Base-by-base conservation (phyloP, 768 basidiomycete genomes). In the Mycena maculata region DNA sequence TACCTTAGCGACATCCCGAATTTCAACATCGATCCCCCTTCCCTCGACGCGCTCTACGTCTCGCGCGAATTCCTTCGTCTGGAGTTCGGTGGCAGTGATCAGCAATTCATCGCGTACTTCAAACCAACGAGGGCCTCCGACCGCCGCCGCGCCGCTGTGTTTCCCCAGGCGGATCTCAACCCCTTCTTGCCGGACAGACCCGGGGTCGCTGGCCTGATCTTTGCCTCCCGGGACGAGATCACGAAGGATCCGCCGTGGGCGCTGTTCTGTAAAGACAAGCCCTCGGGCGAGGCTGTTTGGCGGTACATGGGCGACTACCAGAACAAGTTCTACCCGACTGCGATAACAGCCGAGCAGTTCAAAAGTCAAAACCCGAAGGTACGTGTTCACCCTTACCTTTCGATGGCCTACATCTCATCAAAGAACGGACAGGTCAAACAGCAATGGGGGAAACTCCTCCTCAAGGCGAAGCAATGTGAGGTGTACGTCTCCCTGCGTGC, bases 281-380 rank as follows among this genome's bases (percentile, higher is more conserved):
- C 61, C 0, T 23, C 38, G 20, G 33, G 42, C 8, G 30, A 50
- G 5, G 63, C 50, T 0, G 59, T 70, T 11, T 78, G 77, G 76
- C 58, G 59, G 20, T 78, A 78, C 50, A 68, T 75, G 47, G 77
- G 77, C 10, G 74, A 76, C 39, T 77, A 77, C 36, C 47, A 68
- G 48, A 70, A 62, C 44, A 38, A n/a, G n/a, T n/a, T n/a, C n/a
- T n/a, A n/a, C n/a, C 27, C 25, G 61, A 27, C 18, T 68, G 63
- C 36, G 77, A 62, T 73, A 71, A 73, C 62, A n/a, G 60, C 61
- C 9, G 71, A 69, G 23, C 58, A 71, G 59, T 76, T 75, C 27
- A 22, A 11, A 22, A 39, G 36, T 10, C 73, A 73, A 60, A 31
- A 33, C 2, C 18, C 5, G 2, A 22, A 25, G 68, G 75, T 68